phyloP scores from a whole-genome alignment of 768 basidiomycete genomes.

The Candolleomyces aberdarensis region DNA sequence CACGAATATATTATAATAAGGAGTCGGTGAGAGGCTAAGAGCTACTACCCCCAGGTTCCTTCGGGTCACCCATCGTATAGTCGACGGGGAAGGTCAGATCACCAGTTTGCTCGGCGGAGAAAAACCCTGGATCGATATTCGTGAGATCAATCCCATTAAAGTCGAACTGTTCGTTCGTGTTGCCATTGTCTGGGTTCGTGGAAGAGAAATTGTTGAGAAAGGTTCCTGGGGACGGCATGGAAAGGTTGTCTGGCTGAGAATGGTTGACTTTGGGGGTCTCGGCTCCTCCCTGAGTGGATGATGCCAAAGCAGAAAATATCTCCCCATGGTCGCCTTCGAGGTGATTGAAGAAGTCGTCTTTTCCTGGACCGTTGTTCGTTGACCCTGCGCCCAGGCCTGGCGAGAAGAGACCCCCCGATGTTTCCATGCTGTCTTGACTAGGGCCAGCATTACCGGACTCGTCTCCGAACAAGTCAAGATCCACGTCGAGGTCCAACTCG shows the following conservation, averaged over 20 bases:
- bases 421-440: constrained; percentile 26
- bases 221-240: constrained; percentile 37
- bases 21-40: not conserved
- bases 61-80: constrained; percentile 27
- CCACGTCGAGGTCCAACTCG: constrained; percentile 75
- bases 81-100: constrained; percentile 47
- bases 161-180: constrained; percentile 38
- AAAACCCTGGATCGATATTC: constrained; percentile 42
- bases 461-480: constrained; percentile 64
- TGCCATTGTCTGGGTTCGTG: constrained; percentile 16
- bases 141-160: constrained; percentile 45
- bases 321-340: constrained; percentile 18
- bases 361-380: not conserved
- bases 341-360: constrained; percentile 30
- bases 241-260: constrained; percentile 12
- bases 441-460: constrained; percentile 30
- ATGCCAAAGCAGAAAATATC: not conserved
- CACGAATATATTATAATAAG: not conserved
- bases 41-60: constrained; percentile 16
- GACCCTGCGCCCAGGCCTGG: constrained; percentile 26
- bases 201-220: constrained; percentile 43
- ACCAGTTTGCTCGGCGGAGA: constrained; percentile 31
- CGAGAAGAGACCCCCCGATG: constrained; percentile 50
- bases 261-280: constrained; percentile 22
- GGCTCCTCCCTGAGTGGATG: not conserved